A percentile compares a stretch with the other conserved stretches of the same genome.
Conservation (phyloP, 1,139 yeast species). For the Debaryomyces fabryi region DNA sequence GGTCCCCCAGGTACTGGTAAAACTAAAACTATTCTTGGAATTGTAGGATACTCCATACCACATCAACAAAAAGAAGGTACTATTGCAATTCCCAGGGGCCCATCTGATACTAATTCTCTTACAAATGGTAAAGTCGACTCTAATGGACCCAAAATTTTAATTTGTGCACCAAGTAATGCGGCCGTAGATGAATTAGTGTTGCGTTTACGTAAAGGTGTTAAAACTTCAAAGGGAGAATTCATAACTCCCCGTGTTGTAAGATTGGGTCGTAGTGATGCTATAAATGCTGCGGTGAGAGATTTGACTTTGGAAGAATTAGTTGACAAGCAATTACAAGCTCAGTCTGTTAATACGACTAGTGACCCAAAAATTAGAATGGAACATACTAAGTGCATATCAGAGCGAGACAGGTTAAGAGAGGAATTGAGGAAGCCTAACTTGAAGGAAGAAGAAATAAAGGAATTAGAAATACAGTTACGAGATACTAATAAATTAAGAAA, state of each 20-base stretch:
- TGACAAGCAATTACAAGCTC: conserved; percentile 60
- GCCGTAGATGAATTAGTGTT: conserved; percentile 97
- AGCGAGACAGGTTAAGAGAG: conserved; percentile 52
- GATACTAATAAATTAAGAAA: conserved; percentile 63
- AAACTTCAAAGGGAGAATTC: conserved; percentile 55
- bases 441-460: conserved; percentile 41
- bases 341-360: conserved; percentile 32
- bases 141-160: conserved; percentile 52
- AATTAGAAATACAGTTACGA: conserved; percentile 53
- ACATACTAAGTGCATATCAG: conserved; percentile 53
- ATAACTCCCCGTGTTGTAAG: conserved; percentile 79
- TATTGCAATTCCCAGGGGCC: conserved; percentile 28
- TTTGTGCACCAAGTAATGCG: conserved; percentile 99
- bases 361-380: conserved; percentile 55
- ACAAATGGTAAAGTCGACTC: conserved; percentile 6
- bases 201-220: conserved; percentile 76
- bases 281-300: conserved; percentile 79
- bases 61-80: conserved; percentile 27
- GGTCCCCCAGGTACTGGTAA: conserved; percentile 99
- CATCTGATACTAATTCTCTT: conserved; percentile 1
- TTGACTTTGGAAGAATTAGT: conserved; percentile 86
- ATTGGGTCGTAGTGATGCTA: conserved; percentile 87
- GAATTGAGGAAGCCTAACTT: conserved; percentile 37
- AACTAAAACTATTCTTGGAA: conserved; percentile 92
- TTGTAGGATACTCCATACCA: conserved; percentile 74